Evolutionary conservation across 371 early-diverging fungal species (phyloP), one percentile per base, ranked within the genome.

Genomic region (Mortierella sp.): DNA sequence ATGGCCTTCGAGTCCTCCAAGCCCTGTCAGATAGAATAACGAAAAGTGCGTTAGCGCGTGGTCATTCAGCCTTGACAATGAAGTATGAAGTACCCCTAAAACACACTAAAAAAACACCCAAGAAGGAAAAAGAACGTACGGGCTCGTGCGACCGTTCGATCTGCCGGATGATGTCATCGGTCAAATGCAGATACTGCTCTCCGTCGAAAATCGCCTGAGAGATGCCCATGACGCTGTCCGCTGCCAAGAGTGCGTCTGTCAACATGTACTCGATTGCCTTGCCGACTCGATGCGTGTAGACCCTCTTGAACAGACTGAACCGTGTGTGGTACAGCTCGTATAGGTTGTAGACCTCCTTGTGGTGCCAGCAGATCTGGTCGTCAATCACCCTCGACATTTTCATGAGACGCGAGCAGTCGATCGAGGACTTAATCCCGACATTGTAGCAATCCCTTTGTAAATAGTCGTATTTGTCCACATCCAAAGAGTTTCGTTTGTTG

Each of bases 401-500:
- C 88, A 98, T 92, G 7, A 97, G 86, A 44, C 98, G 88, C 13
- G 73, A 83, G 44, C 92, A 91, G 79, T 98, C 97, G 68, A 95
- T 95, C 34, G 94, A 93, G 47, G 90, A 90, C 55, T 93, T 94
- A 34, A 96, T 86, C 0, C 97, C 97, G 6, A 97, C 87, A 73
- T 97, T 95, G 76, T 94, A 92, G 66, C 95, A 94, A 86, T 98
- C 99, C 14, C 99, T 88, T 76, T 93, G 91, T 55, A 99, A 89
- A 76, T 98, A 99, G 84, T 99, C 99, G 86, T 97, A 98, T 86
- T 97, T 97, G 86, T 99, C 99, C 22, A 98, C 99, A 84, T 99
- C 99, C 29, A 98, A 90, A 40, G 94, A 93, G 77, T 96, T 98
- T 68, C 94, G 89, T 82, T 97, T 94, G 88, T 99, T 99, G 47